Evolutionary conservation across 2,329 filamentous ascomycete species (phyloP), one percentile per base, ranked within the genome.

Genomic region (Metarhizium rileyi): DNA sequence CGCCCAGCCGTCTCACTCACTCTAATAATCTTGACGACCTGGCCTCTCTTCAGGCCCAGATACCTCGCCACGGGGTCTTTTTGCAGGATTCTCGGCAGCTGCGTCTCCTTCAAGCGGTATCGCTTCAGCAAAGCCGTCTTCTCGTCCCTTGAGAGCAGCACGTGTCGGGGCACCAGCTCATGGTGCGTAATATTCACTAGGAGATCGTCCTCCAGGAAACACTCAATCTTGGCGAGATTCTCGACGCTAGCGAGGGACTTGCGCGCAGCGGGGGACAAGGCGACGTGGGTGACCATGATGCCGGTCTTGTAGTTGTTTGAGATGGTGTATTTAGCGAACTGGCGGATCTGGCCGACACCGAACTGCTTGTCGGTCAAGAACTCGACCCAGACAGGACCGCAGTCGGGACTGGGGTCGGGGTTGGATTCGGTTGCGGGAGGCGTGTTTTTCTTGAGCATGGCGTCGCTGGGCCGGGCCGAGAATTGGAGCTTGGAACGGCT

Each of bases 181-280:
- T 98, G 93, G 67, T 90, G 87, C 52, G 91, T 97, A 68, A 98
- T 97, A 72, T 98, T 98, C 69, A 98, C 90, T 52, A 97, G 77
- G 60, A 98, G 71, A 70, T 98, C 93, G 66, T 93, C 86, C 75
- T 97, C 93, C 60, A 91, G 81, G 73, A 98, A 98, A 65, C 89
- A 88, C 74, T 98, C 93, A 63, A 96, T 88, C 62, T 87, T 82
- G 49, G 86, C 86, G 65, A 81, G 78, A 54, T 83, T 81, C 59
- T 86, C 81, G 51, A 91, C 82, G 52, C 84, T 83, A 56, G 83
- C 83, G 59, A 95, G 85, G 57, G 90, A 83, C 73, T 94, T 94
- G 66, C 91, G 82, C 35, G 90, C 91, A 53, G 90, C 86, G 26
- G 89, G 80, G 1, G 90, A 95, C 52, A 96, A 86, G 44, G 87